These are phyloP conservation scores for Harringtonia aguacate DNA, from an alignment of 2,329 filamentous ascomycete species.

Conservation along the genomic window DNA sequence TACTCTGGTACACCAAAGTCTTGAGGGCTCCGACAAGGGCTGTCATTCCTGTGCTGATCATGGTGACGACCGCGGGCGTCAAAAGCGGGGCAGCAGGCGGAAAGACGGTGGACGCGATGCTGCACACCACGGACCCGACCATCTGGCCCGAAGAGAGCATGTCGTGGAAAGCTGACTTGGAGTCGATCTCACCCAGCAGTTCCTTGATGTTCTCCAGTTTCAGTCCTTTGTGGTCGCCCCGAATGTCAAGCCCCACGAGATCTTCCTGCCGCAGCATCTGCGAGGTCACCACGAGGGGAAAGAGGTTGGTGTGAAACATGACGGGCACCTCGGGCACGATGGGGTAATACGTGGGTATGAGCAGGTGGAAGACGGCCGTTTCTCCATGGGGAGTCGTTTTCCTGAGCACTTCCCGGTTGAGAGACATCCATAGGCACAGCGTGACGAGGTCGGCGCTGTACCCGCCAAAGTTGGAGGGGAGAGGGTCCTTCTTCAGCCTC, in stretches of 20 bases:
- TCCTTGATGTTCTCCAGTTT: conserved; percentile 34
- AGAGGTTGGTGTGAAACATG: background rate
- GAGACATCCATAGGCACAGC: background rate
- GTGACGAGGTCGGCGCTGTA: background rate
- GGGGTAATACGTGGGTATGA: background rate
- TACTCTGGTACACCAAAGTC: background rate
- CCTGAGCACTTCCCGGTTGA: background rate
- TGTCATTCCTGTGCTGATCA: background rate
- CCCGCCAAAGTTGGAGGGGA: background rate
- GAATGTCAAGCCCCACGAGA: conserved; percentile 21
- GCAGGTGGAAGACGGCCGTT: background rate
- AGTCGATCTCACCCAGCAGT: conserved; percentile 39
- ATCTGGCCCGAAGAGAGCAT: conserved; percentile 32
- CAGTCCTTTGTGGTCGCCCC: conserved; percentile 37
- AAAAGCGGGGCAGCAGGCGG: background rate
- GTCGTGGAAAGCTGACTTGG: conserved; percentile 49
- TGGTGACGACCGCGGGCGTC: background rate
- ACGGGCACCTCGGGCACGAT: background rate
- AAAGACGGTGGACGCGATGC: background rate
- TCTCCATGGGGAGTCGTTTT: background rate
- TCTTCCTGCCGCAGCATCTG: background rate
- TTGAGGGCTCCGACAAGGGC: background rate
- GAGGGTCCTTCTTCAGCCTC: background rate
- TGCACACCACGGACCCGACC: background rate
- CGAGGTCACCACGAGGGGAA: background rate